Conservation (phyloP, 495 filamentous ascomycete species). For the Peziza echinospora region DNA sequence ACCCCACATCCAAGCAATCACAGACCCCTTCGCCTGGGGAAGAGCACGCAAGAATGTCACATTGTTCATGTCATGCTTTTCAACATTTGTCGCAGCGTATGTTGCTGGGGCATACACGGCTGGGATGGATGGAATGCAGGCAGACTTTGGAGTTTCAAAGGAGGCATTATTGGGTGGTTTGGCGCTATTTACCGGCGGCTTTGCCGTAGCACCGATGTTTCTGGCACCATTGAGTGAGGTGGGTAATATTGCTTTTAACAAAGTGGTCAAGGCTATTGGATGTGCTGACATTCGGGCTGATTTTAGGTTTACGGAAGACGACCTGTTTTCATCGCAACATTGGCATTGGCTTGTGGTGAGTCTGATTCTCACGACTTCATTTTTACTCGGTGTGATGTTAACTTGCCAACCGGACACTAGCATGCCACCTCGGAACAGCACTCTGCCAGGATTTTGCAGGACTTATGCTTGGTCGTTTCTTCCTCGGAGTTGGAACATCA, state of each 20-base stretch:
- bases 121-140: constrained; percentile 37
- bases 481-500: constrained; percentile 50
- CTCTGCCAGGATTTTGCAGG: constrained; percentile 47
- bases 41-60: constrained; percentile 43
- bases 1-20: not conserved
- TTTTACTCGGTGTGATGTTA: constrained; percentile 21
- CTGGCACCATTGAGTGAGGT: constrained; percentile 82
- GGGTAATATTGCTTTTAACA: constrained; percentile 15
- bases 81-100: constrained; percentile 61
- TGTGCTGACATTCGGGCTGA: not conserved
- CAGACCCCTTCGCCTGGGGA: constrained; percentile 52
- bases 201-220: constrained; percentile 71
- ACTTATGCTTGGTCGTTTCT: constrained; percentile 55
- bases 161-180: constrained; percentile 55
- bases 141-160: constrained; percentile 37
- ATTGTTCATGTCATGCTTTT: constrained; percentile 50
- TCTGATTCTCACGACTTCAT: constrained; percentile 9
- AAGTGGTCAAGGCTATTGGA: not conserved
- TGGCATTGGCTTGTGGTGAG: constrained; percentile 11
- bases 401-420: constrained; percentile 15
- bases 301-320: constrained; percentile 13
- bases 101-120: constrained; percentile 63
- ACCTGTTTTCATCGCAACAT: constrained; percentile 9
- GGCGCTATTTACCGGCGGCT: constrained; percentile 63
- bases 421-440: constrained; percentile 57